These are phyloP conservation scores for Discostella pseudostelligera DNA, from an alignment of 108 stramenopile genomes.

Conservation along the genomic window DNA sequence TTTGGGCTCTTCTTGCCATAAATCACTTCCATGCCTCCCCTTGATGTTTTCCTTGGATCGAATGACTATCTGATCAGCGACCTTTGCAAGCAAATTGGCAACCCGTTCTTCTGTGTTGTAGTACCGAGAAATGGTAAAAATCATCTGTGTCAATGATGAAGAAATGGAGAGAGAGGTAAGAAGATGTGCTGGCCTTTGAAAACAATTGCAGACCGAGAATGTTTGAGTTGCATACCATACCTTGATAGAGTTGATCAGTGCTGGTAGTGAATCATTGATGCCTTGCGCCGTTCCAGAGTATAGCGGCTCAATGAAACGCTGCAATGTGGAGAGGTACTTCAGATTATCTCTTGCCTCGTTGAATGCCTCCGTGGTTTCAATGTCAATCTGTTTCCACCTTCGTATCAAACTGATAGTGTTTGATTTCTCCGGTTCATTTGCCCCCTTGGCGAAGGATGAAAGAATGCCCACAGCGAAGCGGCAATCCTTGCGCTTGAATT, in stretches of 20 bases:
- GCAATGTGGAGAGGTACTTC: slow-evolving; percentile 88
- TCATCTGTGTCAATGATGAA: slow-evolving; percentile 60
- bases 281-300: slow-evolving; percentile 79
- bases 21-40: slow-evolving; percentile 42
- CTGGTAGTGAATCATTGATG: slow-evolving; percentile 89
- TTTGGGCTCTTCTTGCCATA: slow-evolving; percentile 81
- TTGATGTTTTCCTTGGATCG: slow-evolving; percentile 77
- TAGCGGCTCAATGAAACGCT: slow-evolving; percentile 87
- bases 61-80: slow-evolving; percentile 89
- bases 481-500: slow-evolving; percentile 79
- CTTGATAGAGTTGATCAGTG: slow-evolving; percentile 87
- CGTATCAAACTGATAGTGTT: slow-evolving; percentile 60
- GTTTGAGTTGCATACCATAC: slow-evolving; percentile 16
- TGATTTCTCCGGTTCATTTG: slow-evolving; percentile 53
- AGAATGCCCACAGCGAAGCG: slow-evolving; percentile 71
- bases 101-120: slow-evolving; percentile 73
- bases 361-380: slow-evolving; percentile 86
- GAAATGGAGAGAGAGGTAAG: not conserved
- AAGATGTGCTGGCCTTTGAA: not conserved
- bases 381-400: slow-evolving; percentile 87
- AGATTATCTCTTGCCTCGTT: slow-evolving; percentile 94
- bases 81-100: slow-evolving; percentile 73
- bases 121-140: slow-evolving; percentile 86
- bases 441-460: slow-evolving; percentile 62
- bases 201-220: not conserved